phyloP scores from a whole-genome alignment of 78 protist genomes.

The Planoprotostelium fungivorum region DNA sequence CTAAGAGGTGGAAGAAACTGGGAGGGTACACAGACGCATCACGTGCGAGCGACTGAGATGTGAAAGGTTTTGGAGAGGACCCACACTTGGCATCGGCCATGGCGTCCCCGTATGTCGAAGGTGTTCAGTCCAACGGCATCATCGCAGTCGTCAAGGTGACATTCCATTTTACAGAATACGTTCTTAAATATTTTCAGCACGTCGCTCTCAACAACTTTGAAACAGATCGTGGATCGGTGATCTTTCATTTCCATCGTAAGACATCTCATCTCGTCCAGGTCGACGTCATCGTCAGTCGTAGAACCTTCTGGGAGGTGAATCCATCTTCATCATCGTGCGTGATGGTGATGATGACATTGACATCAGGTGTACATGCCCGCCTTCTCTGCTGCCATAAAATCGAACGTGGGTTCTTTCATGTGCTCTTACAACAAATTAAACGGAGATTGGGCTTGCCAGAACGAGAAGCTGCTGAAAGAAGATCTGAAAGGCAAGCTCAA shows the following conservation, averaged over 20 bases:
- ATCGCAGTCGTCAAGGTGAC: neutral
- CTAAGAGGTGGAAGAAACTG: neutral
- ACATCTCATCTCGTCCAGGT: too few species aligned
- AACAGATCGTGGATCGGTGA: neutral
- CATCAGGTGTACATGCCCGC: constrained; percentile 29
- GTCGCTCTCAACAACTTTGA: neutral
- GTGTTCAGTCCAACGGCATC: neutral
- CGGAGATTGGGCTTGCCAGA: constrained; percentile 15
- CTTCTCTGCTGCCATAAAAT: neutral
- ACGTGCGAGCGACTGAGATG: neutral
- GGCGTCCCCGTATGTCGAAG: neutral
- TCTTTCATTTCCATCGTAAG: too few species aligned
- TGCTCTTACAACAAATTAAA: constrained; percentile 44
- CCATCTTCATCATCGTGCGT: neutral
- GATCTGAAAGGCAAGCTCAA: constrained; percentile 8
- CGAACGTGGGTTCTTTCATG: constrained; percentile 25
- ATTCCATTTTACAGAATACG: neutral
- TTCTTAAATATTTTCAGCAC: neutral
- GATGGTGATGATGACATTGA: neutral
- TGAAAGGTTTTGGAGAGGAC: constrained; percentile 4
- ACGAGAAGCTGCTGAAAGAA: neutral
- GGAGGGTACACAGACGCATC: neutral
- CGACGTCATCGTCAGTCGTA: neutral
- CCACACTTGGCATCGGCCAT: neutral
- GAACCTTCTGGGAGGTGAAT: neutral